These are phyloP conservation scores for Aspergillus neotritici DNA, from an alignment of 2,329 filamentous ascomycete genomes.

Conservation along the genomic window DNA sequence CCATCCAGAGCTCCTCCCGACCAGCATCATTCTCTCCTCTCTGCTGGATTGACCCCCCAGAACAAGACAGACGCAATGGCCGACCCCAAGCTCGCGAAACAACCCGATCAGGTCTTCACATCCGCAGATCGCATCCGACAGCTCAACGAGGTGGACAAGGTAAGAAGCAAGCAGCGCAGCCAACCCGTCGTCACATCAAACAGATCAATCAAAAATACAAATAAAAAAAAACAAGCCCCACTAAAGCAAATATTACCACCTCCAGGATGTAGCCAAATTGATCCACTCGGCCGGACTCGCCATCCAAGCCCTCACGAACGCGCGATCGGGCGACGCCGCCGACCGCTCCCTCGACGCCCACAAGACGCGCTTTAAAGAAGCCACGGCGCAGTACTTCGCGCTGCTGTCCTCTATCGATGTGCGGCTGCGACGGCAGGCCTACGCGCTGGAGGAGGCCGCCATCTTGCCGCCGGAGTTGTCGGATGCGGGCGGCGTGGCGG, in stretches of 20 bases:
- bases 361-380: slow-evolving; percentile 54
- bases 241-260: slow-evolving; percentile 1
- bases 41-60: slow-evolving; percentile 2
- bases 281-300: slow-evolving; percentile 57
- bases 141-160: slow-evolving; percentile 71
- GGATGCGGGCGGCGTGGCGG: slow-evolving; percentile 24
- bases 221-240: background rate
- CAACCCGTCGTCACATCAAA: background rate
- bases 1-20: too few relatives aligned
- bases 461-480: slow-evolving; percentile 54
- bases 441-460: slow-evolving; percentile 73
- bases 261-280: slow-evolving; percentile 48
- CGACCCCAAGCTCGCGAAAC: slow-evolving; percentile 16
- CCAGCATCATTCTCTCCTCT: too few relatives aligned
- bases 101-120: slow-evolving; percentile 49
- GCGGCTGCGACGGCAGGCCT: slow-evolving; percentile 66
- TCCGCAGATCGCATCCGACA: slow-evolving; percentile 74
- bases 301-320: slow-evolving; percentile 57
- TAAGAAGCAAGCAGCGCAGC: slow-evolving; percentile 24
- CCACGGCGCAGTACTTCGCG: slow-evolving; percentile 59
- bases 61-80: slow-evolving; percentile 14
- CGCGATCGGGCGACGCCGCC: slow-evolving; percentile 32
- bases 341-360: slow-evolving; percentile 48
- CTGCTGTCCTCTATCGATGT: slow-evolving; percentile 71
- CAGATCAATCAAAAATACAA: slow-evolving; percentile 1